Base-by-base conservation (phyloP, 1,284 basidiomycete genomes). In the Ganoderma lingzhi region DNA sequence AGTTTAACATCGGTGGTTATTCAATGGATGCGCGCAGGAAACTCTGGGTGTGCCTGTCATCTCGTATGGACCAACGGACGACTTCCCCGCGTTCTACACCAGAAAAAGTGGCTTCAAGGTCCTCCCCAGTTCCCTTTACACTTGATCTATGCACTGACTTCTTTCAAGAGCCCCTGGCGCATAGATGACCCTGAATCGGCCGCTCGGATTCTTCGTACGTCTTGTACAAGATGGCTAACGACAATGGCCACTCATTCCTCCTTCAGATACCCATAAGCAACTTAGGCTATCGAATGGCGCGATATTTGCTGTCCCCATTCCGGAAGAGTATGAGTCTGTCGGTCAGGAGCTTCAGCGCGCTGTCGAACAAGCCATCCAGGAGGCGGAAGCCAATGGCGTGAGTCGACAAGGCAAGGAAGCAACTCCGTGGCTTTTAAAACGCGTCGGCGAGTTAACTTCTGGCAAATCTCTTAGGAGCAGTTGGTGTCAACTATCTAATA, bases 31-130 rank as follows among this genome's bases (percentile, higher is more conserved):
- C 51, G 41, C 17, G 8, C 73, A 96, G 95, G 98, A 99, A 88
- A 98, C 98, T 0, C 89, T 97, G 62, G 98, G 98, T 6, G 96
- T 99, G 5, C 95, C 96, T 2, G 96, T 98, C 0, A 81, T 96
- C 3, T 90, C 95, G 0, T 97, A 95, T 77, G 90, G 90, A 8
- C 80, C 88, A 44, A 89, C 88, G 1, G 85, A 87, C 28, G 92
- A 96, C 73, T 99, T 99, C 76, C 97, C 98, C 2, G 96, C 96
- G 0, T 99, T 99, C 83, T 99, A 97, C 80, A 90, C 91, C 19
- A 91, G 94, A 14, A 83, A 83, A 63, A 97, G 95, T 72, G 97
- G 97, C 0, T 91, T 92, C 78, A 85, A 93, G 83, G 96, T 95
- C 71, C 71, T 56, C 76, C 71, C 5, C 6, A 12, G 48, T 14